Base-by-base conservation (phyloP, 1,284 basidiomycete species). In the Cryptococcus sp. region DNA sequence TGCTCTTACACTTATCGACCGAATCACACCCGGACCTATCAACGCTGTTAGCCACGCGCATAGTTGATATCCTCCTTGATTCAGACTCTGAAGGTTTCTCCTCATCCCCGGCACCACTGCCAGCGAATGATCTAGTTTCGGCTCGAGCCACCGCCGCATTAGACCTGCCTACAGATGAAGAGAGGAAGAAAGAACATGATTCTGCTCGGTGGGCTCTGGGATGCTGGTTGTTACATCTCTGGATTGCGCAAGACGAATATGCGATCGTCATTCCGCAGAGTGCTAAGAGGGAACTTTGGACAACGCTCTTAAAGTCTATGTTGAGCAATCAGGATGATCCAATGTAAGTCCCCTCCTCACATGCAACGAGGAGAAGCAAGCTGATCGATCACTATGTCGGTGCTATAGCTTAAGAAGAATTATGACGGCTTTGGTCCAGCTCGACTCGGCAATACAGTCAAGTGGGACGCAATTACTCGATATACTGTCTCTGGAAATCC, bases 1-100 rank as follows among this genome's bases (percentile, higher is more conserved):
- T 94, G 3, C 78, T 95, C 7, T 63, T 78, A 1, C 84, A 87
- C 64, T 68, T 93, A 15, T 38, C 49, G n/a, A 80, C 83, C 38
- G 63, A 79, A 20, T 75, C 83, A 8, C 86, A 89, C 71, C 72
- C 83, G 0, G 77, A 80, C 19, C 85, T 92, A 53, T 73, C 82
- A 1, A 69, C 76, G 3, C 69, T 82, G 5, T 80, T 93, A 23
- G 76, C 83, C 34, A 75, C 78, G n/a, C 80, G 80, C 7, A 83
- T 86, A 46, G 65, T 85, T 47, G 72, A 80, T 1, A 63, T 70
- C 17, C 76, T 89, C 10, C 58, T 64, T 15, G 54, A 55, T 10
- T 5, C 29, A 34, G 29, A 34, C 29, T 34, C 29, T 10, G 29
- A 34, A 34, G 2, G 29, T 4, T 34, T 13, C 3, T 13, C 29